Conservation (phyloP, 371 early-diverging fungal genomes). For the Mucor mucedo region DNA sequence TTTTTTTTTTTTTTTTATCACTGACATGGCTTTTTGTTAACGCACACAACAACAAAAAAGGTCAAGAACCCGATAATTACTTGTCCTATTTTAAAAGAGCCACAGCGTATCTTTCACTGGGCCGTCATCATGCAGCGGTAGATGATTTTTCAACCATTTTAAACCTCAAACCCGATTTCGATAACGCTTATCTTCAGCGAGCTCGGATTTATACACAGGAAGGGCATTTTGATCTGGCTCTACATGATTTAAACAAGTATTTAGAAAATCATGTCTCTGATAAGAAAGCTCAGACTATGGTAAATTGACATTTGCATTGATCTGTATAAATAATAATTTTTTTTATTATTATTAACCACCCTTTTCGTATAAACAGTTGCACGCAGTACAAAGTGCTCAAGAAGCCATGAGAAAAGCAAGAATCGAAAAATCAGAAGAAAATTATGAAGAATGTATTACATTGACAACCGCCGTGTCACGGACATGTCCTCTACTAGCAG, state of each 20-base stretch:
- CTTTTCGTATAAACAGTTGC: slow-evolving; percentile 2
- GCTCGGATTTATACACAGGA: slow-evolving; percentile 78
- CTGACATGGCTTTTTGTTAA: background rate
- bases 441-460: slow-evolving; percentile 15
- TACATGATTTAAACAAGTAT: slow-evolving; percentile 47
- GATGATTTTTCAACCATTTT: slow-evolving; percentile 84
- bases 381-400: background rate
- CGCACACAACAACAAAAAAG: slow-evolving; percentile 28
- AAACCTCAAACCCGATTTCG: slow-evolving; percentile 83
- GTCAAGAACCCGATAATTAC: slow-evolving; percentile 77
- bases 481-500: background rate
- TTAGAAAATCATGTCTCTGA: slow-evolving; percentile 17
- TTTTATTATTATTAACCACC: too few species aligned
- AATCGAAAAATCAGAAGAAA: slow-evolving; percentile 3
- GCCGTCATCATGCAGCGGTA: slow-evolving; percentile 72
- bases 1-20: slow-evolving; percentile 6
- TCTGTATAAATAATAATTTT: background rate
- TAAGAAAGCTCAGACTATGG: slow-evolving; percentile 44
- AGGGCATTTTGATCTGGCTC: slow-evolving; percentile 70
- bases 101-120: slow-evolving; percentile 79
- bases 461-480: slow-evolving; percentile 16
- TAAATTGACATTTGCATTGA: slow-evolving; percentile 1
- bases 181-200: slow-evolving; percentile 81
- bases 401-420: slow-evolving; percentile 7
- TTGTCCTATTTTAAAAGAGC: slow-evolving; percentile 85